phyloP scores from a whole-genome alignment of 768 basidiomycete genomes.

The Mycena polygramma region DNA sequence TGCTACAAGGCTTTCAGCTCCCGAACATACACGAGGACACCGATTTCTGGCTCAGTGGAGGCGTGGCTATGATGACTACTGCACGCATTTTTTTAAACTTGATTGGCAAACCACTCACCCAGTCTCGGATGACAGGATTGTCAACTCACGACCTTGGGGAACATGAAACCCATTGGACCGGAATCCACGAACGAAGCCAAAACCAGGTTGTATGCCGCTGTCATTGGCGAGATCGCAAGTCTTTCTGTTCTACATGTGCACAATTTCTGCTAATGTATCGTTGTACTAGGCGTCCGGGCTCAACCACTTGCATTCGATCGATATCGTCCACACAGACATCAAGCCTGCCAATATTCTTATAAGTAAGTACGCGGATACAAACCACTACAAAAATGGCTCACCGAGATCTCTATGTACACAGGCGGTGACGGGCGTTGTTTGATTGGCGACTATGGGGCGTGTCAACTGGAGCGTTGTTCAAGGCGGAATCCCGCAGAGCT shows the following conservation, averaged over 20 bases:
- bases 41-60: too few relatives aligned
- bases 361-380: not conserved
- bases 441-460: too few relatives aligned
- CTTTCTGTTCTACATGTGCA: not conserved
- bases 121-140: not conserved
- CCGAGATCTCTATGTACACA: too few relatives aligned
- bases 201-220: not conserved
- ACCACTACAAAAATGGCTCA: too few relatives aligned
- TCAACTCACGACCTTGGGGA: not conserved
- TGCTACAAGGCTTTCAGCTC: not conserved
- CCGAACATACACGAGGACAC: not conserved
- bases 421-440: too few relatives aligned
- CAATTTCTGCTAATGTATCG: not conserved
- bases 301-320: not conserved
- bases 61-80: not conserved
- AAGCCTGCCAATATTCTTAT: not conserved
- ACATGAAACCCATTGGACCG: not conserved
- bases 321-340: not conserved
- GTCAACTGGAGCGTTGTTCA: too few relatives aligned
- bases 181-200: not conserved
- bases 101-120: too few relatives aligned
- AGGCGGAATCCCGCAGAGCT: too few relatives aligned
- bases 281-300: not conserved
- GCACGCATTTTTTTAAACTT: not conserved
- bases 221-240: slow-evolving; percentile 2